Conservation (phyloP, 208 protist species). For the Leishmania arabica region DNA sequence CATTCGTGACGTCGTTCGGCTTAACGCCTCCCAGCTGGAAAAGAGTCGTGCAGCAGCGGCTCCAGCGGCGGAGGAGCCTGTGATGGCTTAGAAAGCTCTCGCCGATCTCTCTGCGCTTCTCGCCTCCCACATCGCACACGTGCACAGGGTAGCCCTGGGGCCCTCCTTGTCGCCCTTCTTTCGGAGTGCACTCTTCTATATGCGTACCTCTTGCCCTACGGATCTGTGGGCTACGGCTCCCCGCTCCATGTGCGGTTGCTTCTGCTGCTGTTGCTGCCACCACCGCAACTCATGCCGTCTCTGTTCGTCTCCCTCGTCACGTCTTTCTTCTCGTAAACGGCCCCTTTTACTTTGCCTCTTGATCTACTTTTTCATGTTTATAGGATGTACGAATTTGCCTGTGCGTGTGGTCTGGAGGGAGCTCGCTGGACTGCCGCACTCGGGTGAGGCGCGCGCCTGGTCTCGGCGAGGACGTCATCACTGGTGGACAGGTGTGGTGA, state of each 20-base stretch:
- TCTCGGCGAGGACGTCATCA: neutral
- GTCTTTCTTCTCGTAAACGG: neutral
- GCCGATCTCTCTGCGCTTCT: neutral
- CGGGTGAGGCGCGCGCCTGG: neutral
- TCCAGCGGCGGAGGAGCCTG: neutral
- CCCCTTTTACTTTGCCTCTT: conserved; percentile 3
- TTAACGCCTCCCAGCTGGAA: conserved; percentile 51
- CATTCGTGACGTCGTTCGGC: conserved; percentile 79
- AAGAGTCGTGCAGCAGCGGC: conserved; percentile 27
- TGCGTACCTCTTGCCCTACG: neutral
- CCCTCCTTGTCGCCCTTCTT: neutral
- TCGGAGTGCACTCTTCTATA: neutral
- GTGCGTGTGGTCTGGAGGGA: neutral
- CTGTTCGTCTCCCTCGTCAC: neutral
- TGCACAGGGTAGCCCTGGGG: neutral
- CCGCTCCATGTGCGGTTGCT: too few species aligned
- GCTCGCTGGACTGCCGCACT: neutral
- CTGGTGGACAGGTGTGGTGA: neutral
- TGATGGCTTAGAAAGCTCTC: neutral
- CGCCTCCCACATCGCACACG: neutral
- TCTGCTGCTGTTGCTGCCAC: neutral
- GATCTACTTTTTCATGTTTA: conserved; percentile 5
- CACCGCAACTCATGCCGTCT: neutral
- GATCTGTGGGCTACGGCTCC: neutral
- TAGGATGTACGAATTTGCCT: conserved; percentile 7